Conservation (phyloP, 441 rosid species). For the Erodium texanum region DNA sequence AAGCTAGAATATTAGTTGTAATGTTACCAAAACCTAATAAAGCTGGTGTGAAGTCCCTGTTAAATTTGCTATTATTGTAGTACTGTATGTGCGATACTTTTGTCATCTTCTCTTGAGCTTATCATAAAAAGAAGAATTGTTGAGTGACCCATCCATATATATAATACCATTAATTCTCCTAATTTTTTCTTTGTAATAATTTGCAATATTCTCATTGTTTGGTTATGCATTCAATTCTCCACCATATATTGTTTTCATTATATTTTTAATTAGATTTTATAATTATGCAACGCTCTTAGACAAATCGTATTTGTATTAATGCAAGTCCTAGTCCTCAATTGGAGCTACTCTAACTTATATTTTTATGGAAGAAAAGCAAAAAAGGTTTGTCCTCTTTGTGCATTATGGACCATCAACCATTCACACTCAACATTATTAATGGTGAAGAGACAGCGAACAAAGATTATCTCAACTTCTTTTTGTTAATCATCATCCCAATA, state of each 20-base stretch:
- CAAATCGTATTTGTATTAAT: not conserved
- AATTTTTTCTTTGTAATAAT: not conserved
- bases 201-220: not conserved
- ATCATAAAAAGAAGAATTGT: not conserved
- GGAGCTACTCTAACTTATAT: not conserved
- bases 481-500: not conserved
- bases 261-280: not conserved
- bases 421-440: not conserved
- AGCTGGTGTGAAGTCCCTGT: slow-evolving; percentile 2
- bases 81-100: not conserved
- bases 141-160: no score
- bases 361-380: no score
- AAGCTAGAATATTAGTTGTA: no score
- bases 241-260: no score
- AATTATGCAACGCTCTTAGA: not conserved
- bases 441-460: not conserved
- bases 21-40: not conserved
- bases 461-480: not conserved
- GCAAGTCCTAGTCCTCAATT: not conserved
- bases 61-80: not conserved
- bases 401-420: not conserved
- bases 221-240: not conserved
- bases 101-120: not conserved
- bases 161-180: no score
- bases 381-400: not conserved